Evolutionary conservation across 192 early-diverging fungal genomes (phyloP), one percentile per base, ranked within the genome.

Genomic region (Dissophora ornata): DNA sequence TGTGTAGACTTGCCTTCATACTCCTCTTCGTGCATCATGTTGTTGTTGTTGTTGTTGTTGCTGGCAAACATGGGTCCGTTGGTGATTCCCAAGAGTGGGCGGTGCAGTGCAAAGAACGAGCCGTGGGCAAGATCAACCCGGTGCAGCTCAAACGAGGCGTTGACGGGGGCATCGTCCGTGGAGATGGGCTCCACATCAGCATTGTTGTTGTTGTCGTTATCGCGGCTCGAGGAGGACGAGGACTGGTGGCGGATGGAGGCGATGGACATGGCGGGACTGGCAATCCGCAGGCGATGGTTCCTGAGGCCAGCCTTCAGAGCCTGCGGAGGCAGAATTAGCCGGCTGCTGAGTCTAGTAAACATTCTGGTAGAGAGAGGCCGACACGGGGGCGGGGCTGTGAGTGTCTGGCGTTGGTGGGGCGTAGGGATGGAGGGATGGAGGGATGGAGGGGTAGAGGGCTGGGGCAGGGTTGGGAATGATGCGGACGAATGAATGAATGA

Each of bases 1-100:
- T n/a, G n/a, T n/a, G n/a, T n/a, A n/a, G n/a, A n/a, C 71, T 75
- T 75, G 71, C 71, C 71, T 75, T 75, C 71, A 32, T 36, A 67
- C 5, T 75, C 62, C 6, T 75, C 71, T 1, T 63, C 61, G 55
- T 75, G 8, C 10, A 56, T 36, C 33, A 55, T 36, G 15, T 26
- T 48, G 19, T 9, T 41, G 25, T 61, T 53, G 25, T 61, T 65
- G 41, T 22, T n/a, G n/a, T n/a, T n/a, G n/a, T n/a, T n/a, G n/a
- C n/a, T 62, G 21, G 64, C 26, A 67, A 77, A 77, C 73, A 77
- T 77, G 28, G 73, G 73, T 32, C 73, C 73, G 33, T 77, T 77
- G 22, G 73, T 48, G 47, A 77, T 77, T 11, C 73, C 73, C 44
- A 77, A 42, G 16, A 77, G 45, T 19, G 73, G 73, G 22, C 73